Base-by-base conservation (phyloP, 73 alveolate species). In the Paramecium biaurelia region DNA sequence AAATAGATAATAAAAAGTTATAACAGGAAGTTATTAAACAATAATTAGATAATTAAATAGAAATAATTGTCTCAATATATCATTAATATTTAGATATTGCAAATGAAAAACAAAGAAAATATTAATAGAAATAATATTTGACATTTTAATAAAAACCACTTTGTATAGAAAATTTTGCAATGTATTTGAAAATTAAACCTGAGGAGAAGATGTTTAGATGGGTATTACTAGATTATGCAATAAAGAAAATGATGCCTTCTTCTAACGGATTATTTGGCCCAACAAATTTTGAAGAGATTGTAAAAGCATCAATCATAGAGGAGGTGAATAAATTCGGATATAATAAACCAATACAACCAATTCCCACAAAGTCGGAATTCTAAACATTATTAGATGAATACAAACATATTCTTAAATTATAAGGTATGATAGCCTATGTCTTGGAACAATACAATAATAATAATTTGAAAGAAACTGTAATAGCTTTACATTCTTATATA, bases 171-270 rank as follows among this genome's bases (percentile, higher is more conserved):
- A 79, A 45, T 79, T 79, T 79, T 37, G 76, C 56, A 1, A 24
- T 47, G 26, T 79, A 20, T 47, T 21, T 45, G 14, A 79, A 79
- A 79, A 24, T 11, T 5, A 89, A 43, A 58, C 35, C 47, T 0
- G 42, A 70, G 56, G 85, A 57, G 12, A 18, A 38, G 43, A 26
- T 87, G 21, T 57, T 89, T 2, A 89, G 41, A 70, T 89, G 90
- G 89, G 42, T 89, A 15, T 28, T 72, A 4, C 15, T 70, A 23
- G 94, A 89, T 45, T 21, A 76, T 70, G 70, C 85, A 35, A 70
- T 89, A 14, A 70, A 85, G 70, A 72, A 68, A 58, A 28, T 58
- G 28, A 38, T 38, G 7, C 30, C 90, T n/a, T 12, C 28, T 1
- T 4, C 14, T 20, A 20, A 53, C 4, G 90, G 90, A 20, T 8